Evolutionary conservation across 148 eudicot species (phyloP).

Genomic region (Cornus kousa): DNA sequence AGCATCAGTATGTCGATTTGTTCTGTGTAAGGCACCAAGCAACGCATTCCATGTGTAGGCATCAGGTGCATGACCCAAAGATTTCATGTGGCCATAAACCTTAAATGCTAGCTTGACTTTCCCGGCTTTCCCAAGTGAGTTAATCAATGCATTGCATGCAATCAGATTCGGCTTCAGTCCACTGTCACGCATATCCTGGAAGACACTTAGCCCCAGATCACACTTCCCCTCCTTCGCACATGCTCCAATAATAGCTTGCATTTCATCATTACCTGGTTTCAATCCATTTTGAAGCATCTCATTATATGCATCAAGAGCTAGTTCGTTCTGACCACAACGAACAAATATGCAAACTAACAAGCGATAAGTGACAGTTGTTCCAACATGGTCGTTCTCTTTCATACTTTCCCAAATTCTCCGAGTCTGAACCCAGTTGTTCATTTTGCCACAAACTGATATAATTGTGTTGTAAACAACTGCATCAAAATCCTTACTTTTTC

Average conservation of each 20-base stretch:
- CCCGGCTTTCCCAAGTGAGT: conserved; percentile 54
- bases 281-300: conserved; percentile 48
- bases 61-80: conserved; percentile 48
- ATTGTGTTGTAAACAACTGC: conserved; percentile 53
- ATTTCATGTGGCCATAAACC: conserved; percentile 33
- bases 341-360: conserved; percentile 55
- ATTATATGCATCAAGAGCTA: conserved; percentile 53
- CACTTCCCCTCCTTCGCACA: conserved; percentile 54
- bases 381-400: conserved; percentile 42
- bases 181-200: conserved; percentile 34
- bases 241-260: conserved; percentile 65
- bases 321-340: conserved; percentile 56
- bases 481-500: conserved; percentile 38
- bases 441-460: conserved; percentile 50
- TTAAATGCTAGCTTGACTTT: conserved; percentile 42
- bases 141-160: conserved; percentile 57
- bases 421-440: conserved; percentile 44
- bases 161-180: conserved; percentile 51
- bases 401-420: conserved; percentile 46
- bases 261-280: conserved; percentile 40
- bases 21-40: conserved; percentile 48
- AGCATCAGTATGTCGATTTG: conserved; percentile 43
- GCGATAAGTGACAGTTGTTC: conserved; percentile 48
- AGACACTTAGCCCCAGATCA: conserved; percentile 43
- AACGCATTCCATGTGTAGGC: conserved; percentile 62